phyloP scores from a whole-genome alignment of 306 rosid genomes.

The Acacia confusa region DNA sequence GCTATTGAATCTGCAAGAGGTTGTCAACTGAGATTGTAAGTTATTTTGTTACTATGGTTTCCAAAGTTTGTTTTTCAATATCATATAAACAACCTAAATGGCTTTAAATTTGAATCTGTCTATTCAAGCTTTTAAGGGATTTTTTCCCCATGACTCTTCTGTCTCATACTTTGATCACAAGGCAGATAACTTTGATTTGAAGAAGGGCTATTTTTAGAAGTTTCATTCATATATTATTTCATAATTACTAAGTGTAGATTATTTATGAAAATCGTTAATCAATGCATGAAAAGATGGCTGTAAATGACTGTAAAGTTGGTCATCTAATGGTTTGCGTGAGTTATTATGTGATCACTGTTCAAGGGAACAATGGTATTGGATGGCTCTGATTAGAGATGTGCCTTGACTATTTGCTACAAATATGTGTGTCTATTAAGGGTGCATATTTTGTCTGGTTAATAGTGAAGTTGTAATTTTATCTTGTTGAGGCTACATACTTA shows the following conservation, averaged over 20 bases:
- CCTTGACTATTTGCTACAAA: no score
- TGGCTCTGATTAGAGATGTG: no score
- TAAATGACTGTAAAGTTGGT: no score
- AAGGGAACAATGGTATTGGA: no score
- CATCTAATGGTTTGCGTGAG: no score
- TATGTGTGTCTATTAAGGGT: slow-evolving; percentile 15
- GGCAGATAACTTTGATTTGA: slow-evolving; percentile 6
- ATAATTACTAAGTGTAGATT: not conserved
- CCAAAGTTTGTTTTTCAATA: slow-evolving; percentile 2
- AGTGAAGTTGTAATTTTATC: slow-evolving; percentile 7
- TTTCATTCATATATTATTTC: slow-evolving; percentile 10
- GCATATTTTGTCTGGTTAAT: not conserved
- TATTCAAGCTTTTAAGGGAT: not conserved
- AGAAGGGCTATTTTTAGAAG: not conserved
- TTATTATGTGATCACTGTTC: no score
- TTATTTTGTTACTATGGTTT: slow-evolving; percentile 20
- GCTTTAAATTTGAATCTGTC: slow-evolving; percentile 13
- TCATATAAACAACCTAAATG: slow-evolving; percentile 18
- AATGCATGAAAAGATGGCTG: no score
- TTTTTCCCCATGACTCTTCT: no score
- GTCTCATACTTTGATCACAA: slow-evolving; percentile 15
- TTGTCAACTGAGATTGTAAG: slow-evolving; percentile 82
- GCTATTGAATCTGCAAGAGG: slow-evolving; percentile 67
- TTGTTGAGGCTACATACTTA: not conserved
- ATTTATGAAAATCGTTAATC: no score